Conservation (phyloP, 306 rosid genomes). For the Fagus sylvatica region DNA sequence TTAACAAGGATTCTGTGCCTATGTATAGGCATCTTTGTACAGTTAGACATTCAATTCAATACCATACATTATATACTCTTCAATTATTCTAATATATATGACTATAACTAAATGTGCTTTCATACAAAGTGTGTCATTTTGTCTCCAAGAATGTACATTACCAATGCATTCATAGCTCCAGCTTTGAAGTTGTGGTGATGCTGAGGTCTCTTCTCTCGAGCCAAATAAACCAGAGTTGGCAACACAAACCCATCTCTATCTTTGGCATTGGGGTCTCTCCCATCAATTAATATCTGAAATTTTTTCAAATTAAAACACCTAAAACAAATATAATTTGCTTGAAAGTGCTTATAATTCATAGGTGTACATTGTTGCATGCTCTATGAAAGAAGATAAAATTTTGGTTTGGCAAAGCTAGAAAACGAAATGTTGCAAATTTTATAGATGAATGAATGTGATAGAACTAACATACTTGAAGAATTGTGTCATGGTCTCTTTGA, state of each 20-base stretch:
- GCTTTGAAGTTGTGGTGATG: slow-evolving; percentile 77
- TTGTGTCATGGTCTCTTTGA: slow-evolving; percentile 60
- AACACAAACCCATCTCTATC: slow-evolving; percentile 53
- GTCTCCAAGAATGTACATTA: slow-evolving; percentile 10
- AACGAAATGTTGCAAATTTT: not conserved
- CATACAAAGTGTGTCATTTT: not conserved
- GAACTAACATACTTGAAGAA: slow-evolving; percentile 53
- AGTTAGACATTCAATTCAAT: too few relatives aligned
- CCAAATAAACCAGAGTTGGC: slow-evolving; percentile 78
- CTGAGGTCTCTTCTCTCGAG: slow-evolving; percentile 83
- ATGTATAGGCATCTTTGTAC: too few relatives aligned
- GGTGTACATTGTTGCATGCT: not conserved
- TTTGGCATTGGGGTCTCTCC: slow-evolving; percentile 44
- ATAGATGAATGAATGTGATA: not conserved
- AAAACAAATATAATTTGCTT: not conserved
- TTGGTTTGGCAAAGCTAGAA: not conserved
- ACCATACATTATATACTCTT: too few relatives aligned
- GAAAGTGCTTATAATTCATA: too few relatives aligned
- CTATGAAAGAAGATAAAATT: not conserved
- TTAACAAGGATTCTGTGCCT: too few relatives aligned
- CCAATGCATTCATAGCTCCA: slow-evolving; percentile 94
- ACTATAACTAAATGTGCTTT: not conserved
- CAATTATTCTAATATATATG: too few relatives aligned
- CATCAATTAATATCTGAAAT: slow-evolving; percentile 63
- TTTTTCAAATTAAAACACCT: not conserved